Evolutionary conservation across 2,329 filamentous ascomycete species (phyloP).

Genomic region (Aureobasidium musti): DNA sequence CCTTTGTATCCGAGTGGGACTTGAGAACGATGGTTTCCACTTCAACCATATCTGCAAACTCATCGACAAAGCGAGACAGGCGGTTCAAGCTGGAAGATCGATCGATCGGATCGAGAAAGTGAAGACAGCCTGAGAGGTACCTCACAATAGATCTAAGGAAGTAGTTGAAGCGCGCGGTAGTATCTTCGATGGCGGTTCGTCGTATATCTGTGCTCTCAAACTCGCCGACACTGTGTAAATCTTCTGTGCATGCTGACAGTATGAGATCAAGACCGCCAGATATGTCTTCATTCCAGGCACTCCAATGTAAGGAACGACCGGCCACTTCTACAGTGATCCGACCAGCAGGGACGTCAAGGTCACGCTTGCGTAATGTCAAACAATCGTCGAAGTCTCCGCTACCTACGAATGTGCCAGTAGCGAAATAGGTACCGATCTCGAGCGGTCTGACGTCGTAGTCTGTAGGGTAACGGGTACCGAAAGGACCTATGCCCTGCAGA

Average conservation of each 20-base stretch:
- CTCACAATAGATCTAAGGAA: slow-evolving; percentile 51
- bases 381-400: slow-evolving; percentile 56
- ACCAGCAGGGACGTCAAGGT: slow-evolving; percentile 61
- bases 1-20: neutral
- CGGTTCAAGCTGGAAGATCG: slow-evolving; percentile 50
- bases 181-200: neutral
- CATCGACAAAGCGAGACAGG: slow-evolving; percentile 46
- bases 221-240: slow-evolving; percentile 12
- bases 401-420: slow-evolving; percentile 59
- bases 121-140: slow-evolving; percentile 53
- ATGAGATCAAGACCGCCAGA: slow-evolving; percentile 49
- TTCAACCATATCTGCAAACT: slow-evolving; percentile 37
- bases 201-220: slow-evolving; percentile 16
- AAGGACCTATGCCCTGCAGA: slow-evolving; percentile 51
- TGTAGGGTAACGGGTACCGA: slow-evolving; percentile 53
- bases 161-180: slow-evolving; percentile 33
- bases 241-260: slow-evolving; percentile 41
- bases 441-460: slow-evolving; percentile 58
- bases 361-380: slow-evolving; percentile 44
- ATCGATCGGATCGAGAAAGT: slow-evolving; percentile 59
- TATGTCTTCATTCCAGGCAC: slow-evolving; percentile 59
- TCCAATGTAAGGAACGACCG: slow-evolving; percentile 47
- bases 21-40: slow-evolving; percentile 2
- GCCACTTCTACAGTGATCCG: slow-evolving; percentile 45
- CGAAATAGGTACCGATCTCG: slow-evolving; percentile 56